Percentiles rank a stretch among this genome's conserved stretches.
Evolutionary conservation across 495 filamentous ascomycete genomes (phyloP).

Genomic region (Aspergillus avenaceus): DNA sequence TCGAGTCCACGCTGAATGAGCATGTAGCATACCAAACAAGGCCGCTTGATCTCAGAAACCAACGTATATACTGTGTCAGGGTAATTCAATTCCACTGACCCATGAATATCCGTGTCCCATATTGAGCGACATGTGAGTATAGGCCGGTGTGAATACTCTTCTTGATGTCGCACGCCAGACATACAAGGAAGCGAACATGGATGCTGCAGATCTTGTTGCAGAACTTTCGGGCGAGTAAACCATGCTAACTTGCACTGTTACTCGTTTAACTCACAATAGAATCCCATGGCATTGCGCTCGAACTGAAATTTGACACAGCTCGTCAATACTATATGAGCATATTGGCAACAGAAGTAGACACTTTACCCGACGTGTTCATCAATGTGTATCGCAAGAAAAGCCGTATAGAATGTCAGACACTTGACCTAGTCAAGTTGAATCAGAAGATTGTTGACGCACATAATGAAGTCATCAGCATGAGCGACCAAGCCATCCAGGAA

Average conservation of each 20-base stretch:
- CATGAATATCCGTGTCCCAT: background rate
- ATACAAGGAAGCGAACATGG: constrained; percentile 79
- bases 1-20: constrained; percentile 72
- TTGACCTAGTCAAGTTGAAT: constrained; percentile 74
- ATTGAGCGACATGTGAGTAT: constrained; percentile 8
- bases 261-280: constrained; percentile 38
- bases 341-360: constrained; percentile 55
- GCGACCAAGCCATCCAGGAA: constrained; percentile 60
- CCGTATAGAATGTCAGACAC: constrained; percentile 77
- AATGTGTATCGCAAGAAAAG: constrained; percentile 71
- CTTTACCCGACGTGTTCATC: constrained; percentile 68
- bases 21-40: constrained; percentile 73
- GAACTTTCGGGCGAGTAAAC: constrained; percentile 52
- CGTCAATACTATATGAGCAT: constrained; percentile 82
- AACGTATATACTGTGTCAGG: constrained; percentile 89
- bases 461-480: constrained; percentile 75
- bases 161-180: constrained; percentile 83
- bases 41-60: constrained; percentile 84
- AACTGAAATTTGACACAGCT: constrained; percentile 70
- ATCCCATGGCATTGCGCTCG: constrained; percentile 53
- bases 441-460: constrained; percentile 73
- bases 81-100: constrained; percentile 32
- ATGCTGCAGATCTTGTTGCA: constrained; percentile 66
- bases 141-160: constrained; percentile 81
- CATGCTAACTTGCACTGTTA: background rate